These are phyloP conservation scores for Magnaporthales sp. DNA, from an alignment of 2,329 filamentous ascomycete genomes.

Conservation along the genomic window DNA sequence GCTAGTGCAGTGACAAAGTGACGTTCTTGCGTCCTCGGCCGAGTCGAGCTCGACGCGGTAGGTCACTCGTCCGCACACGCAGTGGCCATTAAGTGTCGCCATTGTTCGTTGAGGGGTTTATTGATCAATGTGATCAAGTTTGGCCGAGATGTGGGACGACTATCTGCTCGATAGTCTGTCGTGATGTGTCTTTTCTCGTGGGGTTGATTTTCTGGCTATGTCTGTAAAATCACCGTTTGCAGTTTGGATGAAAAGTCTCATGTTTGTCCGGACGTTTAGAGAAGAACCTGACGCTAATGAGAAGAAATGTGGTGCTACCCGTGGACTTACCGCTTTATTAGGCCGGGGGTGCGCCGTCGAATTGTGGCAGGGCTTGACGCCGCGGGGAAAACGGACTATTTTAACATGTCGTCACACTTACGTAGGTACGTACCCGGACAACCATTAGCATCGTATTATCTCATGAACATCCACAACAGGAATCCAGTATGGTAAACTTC, in stretches of 20 bases:
- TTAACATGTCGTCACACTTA: not conserved
- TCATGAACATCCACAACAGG: too few species aligned
- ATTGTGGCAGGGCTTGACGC: not conserved
- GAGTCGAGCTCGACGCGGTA: conserved; percentile 19
- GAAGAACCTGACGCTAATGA: too few species aligned
- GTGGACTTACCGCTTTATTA: not conserved
- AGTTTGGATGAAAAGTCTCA: not conserved
- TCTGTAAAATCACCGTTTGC: too few species aligned
- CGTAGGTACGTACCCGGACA: not conserved
- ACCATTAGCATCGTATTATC: too few species aligned
- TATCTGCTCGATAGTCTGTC: not conserved
- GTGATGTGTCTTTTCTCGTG: not conserved
- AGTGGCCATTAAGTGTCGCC: conserved; percentile 13
- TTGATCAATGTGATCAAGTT: not conserved
- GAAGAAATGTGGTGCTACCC: too few species aligned
- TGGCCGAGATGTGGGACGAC: not conserved
- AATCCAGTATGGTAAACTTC: not conserved
- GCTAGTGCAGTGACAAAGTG: conserved; percentile 23
- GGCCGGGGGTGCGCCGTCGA: not conserved
- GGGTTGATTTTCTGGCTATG: too few species aligned
- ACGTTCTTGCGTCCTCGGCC: conserved; percentile 18
- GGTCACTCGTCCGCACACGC: conserved; percentile 16
- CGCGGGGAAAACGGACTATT: not conserved
- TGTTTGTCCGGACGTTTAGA: not conserved
- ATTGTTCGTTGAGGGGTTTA: conserved; percentile 3